Evolutionary conservation across 2,329 filamentous ascomycete genomes (phyloP).

Genomic region (Colletotrichum tanaceti): DNA sequence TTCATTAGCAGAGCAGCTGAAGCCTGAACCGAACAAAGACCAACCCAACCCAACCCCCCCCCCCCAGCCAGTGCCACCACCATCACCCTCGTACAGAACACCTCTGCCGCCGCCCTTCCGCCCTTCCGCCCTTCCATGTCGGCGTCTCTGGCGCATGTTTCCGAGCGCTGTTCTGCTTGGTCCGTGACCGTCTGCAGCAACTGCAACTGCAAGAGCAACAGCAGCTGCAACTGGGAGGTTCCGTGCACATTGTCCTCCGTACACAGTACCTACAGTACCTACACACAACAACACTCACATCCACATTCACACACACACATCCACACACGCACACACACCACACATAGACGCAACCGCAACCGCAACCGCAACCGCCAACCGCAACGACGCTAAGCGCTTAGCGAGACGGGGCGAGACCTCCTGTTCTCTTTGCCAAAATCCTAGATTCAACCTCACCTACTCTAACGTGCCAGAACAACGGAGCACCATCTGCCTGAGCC

Average conservation of each 20-base stretch:
- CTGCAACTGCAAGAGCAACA: too few species aligned
- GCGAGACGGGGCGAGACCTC: constrained; percentile 44
- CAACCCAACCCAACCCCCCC: neutral
- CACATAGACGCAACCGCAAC: too few species aligned
- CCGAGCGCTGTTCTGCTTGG: constrained; percentile 40
- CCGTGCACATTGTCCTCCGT: too few species aligned
- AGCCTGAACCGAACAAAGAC: constrained; percentile 4
- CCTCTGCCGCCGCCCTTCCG: too few species aligned
- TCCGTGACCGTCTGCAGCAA: constrained; percentile 11
- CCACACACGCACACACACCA: constrained; percentile 23
- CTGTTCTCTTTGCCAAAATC: constrained; percentile 42
- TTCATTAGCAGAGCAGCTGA: neutral
- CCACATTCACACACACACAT: too few species aligned
- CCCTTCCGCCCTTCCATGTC: constrained; percentile 25
- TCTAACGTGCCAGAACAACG: constrained; percentile 25
- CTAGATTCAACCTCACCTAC: constrained; percentile 35
- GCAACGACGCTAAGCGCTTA: constrained; percentile 45
- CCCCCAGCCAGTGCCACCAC: neutral
- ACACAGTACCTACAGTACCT: too few species aligned
- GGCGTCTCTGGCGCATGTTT: constrained; percentile 40
- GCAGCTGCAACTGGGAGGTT: neutral
- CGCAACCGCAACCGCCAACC: too few species aligned
- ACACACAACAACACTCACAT: too few species aligned
- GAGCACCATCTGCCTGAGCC: constrained; percentile 22
- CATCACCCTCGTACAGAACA: too few species aligned